Base-by-base conservation (phyloP, 1,284 basidiomycete species). In the Moesziomyces globuligerus region DNA sequence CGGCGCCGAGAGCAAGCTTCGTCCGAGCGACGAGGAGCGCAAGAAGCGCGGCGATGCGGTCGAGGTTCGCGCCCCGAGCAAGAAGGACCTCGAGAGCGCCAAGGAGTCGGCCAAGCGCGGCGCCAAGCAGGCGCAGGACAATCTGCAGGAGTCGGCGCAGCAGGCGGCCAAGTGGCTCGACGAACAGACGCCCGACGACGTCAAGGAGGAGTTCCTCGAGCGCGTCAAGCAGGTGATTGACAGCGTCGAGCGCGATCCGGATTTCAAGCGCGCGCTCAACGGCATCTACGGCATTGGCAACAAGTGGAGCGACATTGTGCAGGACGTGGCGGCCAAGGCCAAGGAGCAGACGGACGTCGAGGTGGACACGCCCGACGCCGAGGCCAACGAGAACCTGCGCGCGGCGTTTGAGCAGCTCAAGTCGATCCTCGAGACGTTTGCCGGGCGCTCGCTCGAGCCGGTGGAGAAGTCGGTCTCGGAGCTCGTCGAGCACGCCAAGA, bases 131-230 rank as follows among this genome's bases (percentile, higher is more conserved):
- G 76, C 76, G 10, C 52, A 83, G 64, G 79, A 76, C 23, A 71
- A 83, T 46, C 28, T 72, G 28, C 45, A 59, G 23, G 51, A 55
- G 17, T 59, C 51, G 36, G 67, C 60, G 15, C 51, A 68, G 15
- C 47, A 72, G 57, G 64, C 70, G 20, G 57, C 59, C 41, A 49
- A 81, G 69, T 85, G 84, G 74, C 68, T 84, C 44, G 84, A 85
- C 59, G 84, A 85, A 58, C 81, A 84, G 70, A 84, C 83, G 17
- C 80, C 81, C n/a, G 84, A 85, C 45, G 83, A 85, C 61, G 82
- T 83, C 60, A 81, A 83, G 72, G 84, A 85, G 54, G 74, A 75
- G 45, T 74, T 85, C 41, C 81, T 85, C 68, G 78, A 84, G 56
- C 75, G 82, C 20, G 76, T 85, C 51, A 83, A 84, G 69, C 58